Base-by-base conservation (phyloP, 768 basidiomycete genomes). In the Suillus placidus region DNA sequence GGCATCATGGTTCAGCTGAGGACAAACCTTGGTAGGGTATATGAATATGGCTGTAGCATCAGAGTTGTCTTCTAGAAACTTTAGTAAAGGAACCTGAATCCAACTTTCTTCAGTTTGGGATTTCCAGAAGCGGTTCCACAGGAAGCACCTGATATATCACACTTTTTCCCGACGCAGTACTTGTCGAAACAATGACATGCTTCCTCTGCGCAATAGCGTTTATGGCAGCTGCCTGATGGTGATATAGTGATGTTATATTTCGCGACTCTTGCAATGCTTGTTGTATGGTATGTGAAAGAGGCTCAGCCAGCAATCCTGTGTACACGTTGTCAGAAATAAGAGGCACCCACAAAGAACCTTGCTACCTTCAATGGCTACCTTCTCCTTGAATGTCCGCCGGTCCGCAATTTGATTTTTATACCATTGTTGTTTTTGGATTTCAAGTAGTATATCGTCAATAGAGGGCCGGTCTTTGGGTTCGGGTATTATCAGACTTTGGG, bases 151-250 rank as follows among this genome's bases (percentile, higher is more conserved):
- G 93, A 74, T 94, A 95, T 51, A 94, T 93, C 16, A 94, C 79
- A 77, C 92, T 94, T 79, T 94, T 95, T 4, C 93, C 93, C 5
- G 93, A 94, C 8, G 94, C 94, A 9, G 95, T 97, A 68, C 89
- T 90, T 0, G 94, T 96, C 6, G 93, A 95, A 35, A 95, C 91
- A 42, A 96, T 92, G 32, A 95, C 93, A 74, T 94, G 82, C 63
- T 84, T 84, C 8, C 85, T 85, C 60, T 73, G 70, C 16, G 80
- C 76, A 12, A 94, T 79, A 0, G 87, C 83, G 67, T 86, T 83
- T 67, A 96, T 89, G 3, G 94, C 92, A 32, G 80, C 80, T 13
- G 86, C 86, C 77, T 96, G 94, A 64, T 89, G 87, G 63, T 75
- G 72, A 68, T 94, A 97, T 20, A 95, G 73, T 2, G 83, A 78